Base-by-base conservation (phyloP, 495 filamentous ascomycete species). In the Hypoxylon subgilvum region DNA sequence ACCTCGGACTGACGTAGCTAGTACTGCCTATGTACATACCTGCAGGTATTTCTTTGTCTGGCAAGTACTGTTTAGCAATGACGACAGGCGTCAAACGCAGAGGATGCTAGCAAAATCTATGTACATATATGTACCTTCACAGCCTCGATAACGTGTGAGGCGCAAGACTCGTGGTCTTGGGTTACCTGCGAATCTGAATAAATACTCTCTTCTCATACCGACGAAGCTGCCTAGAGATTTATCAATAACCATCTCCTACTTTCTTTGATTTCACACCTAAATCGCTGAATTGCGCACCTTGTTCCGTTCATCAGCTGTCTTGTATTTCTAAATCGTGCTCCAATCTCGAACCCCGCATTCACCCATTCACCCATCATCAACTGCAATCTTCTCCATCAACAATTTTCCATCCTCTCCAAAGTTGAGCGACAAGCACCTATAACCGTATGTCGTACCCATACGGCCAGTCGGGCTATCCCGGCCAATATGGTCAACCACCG, bases 401-500 rank as follows among this genome's bases (percentile, higher is more conserved):
- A 8, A 27, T 27, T 27, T 3, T 4, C 16, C 5, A 38, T 38
- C 13, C 2, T n/a, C 6, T 18, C 13, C 5, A 14, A 28, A 27
- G 16, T n/a, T 22, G 22, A 16, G n/a, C 25, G 12, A 27, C 7
- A 32, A 23, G 17, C 19, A 39, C 40, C 12, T 25, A 23, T 41
- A 41, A 66, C 65, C 39, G 34, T 16, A 58, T 68, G 62, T 61
- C 61, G 23, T 59, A 63, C 8, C 40, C 53, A 10, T 61, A 59
- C 42, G 57, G 65, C 8, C 65, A 68, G 43, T 48, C 48, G 52
- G 47, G 46, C 7, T 53, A 63, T 52, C 53, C 52, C 28, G 60
- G 60, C 7, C 64, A 60, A 32, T 72, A 68, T 48, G 66, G 66
- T 39, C 69, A 56, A 47, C 48, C 68, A 40, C 71, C 72, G n/a